Evolutionary conservation across 768 basidiomycete species (phyloP).

Genomic region (Tylopilus balloui): DNA sequence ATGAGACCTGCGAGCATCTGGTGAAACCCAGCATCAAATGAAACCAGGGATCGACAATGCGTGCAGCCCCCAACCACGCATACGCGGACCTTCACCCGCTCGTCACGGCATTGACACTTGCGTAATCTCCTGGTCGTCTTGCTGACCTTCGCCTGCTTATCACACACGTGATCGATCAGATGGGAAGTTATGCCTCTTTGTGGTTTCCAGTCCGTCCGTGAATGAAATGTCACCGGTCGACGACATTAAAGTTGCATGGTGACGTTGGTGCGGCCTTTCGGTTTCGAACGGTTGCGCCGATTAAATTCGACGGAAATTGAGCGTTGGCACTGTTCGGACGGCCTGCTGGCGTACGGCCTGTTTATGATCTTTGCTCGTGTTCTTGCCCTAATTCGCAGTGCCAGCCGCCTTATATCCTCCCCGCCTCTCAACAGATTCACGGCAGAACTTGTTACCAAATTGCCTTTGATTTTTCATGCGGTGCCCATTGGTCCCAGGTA

Average conservation of each 20-base stretch:
- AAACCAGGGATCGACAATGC: slow-evolving; percentile 16
- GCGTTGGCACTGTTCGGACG: slow-evolving; percentile 11
- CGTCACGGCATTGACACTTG: background rate
- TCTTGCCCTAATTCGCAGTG: slow-evolving; percentile 6
- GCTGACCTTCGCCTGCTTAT: background rate
- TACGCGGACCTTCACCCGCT: background rate
- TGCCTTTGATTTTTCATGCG: background rate
- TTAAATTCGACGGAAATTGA: slow-evolving; percentile 25
- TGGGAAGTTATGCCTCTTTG: background rate
- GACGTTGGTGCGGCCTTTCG: slow-evolving; percentile 8
- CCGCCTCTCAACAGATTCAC: background rate
- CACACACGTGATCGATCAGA: background rate
- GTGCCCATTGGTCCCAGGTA: background rate
- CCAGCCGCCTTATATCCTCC: background rate
- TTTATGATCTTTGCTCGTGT: slow-evolving; percentile 3
- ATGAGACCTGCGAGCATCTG: slow-evolving; percentile 1
- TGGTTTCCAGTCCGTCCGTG: background rate
- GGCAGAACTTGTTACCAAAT: slow-evolving; percentile 3
- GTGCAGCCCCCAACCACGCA: background rate
- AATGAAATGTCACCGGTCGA: background rate
- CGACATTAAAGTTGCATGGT: slow-evolving; percentile 6
- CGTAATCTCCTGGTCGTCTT: slow-evolving; percentile 2
- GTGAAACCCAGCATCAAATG: slow-evolving; percentile 2
- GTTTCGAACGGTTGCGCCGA: slow-evolving; percentile 19
- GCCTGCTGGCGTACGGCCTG: slow-evolving; percentile 4